Evolutionary conservation across 257 asterid species (phyloP).

Genomic region (Mitragyna speciosa): DNA sequence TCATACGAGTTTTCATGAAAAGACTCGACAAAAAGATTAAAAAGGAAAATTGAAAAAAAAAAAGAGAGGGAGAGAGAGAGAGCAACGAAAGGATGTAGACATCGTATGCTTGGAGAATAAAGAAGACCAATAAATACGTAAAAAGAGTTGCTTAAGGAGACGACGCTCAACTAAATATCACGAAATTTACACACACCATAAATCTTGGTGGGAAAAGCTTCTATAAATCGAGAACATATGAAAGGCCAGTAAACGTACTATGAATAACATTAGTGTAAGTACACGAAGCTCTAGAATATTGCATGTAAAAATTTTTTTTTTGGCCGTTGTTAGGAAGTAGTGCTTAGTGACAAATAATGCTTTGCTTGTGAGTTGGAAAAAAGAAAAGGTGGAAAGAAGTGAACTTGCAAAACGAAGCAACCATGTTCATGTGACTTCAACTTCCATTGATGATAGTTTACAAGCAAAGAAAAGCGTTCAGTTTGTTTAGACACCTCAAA

Average conservation of each 20-base stretch:
- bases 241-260: neutral
- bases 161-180: too few species aligned
- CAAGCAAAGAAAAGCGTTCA: neutral
- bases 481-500: too few species aligned
- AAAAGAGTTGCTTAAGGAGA: too few species aligned
- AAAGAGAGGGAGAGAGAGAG: neutral
- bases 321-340: neutral
- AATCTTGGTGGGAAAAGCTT: too few species aligned
- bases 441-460: neutral
- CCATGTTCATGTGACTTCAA: constrained; percentile 12
- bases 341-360: neutral
- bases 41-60: neutral
- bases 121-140: too few species aligned
- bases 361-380: constrained; percentile 41
- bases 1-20: neutral
- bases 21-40: neutral
- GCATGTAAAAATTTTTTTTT: neutral
- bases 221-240: too few species aligned
- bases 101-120: too few species aligned
- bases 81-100: too few species aligned
- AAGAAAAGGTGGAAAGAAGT: constrained; percentile 16
- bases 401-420: constrained; percentile 16
- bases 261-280: neutral
- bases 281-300: neutral
- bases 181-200: too few species aligned